Evolutionary conservation across 2,329 filamentous ascomycete genomes (phyloP), one percentile per base, ranked within the genome.

Genomic region (Magnaporthales sp.): DNA sequence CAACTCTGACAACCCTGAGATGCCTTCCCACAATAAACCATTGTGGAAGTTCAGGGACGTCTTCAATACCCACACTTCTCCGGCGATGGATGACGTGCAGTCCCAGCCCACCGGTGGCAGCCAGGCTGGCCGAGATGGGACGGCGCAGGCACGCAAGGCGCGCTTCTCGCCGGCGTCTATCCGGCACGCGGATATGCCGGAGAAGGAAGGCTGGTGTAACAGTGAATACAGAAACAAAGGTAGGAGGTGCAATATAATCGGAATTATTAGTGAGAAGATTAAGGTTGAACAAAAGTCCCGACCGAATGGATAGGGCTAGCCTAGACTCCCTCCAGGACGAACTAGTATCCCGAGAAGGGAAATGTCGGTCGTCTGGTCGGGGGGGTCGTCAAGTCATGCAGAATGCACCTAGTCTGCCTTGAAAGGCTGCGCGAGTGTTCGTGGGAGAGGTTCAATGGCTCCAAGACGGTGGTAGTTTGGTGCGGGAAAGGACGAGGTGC

Each of bases 21-120:
- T 70, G 83, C 83, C 73, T 85, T 85, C 61, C 83, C 83, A 70
- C 83, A 85, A 74, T 84, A 85, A 62, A 85, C 83, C 83, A 85
- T 85, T n/a, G 64, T 65, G 64, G 22, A 26, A 58, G n/a, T 58
- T 58, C 22, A 24, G n/a, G 38, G 54, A 22, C 3, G 3, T 58
- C 24, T 10, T 26, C n/a, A 6, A 26, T 26, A 58, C n/a, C 22
- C 54, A 26, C 54, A 24, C 54, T 26, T 22, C n/a, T n/a, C n/a
- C 54, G 24, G 54, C 8, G 11, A 4, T 3, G n/a, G 24, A 26
- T 58, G 22, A 58, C 22, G 22, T 24, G 54, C 54, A 26, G 54
- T 24, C 54, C 54, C 54, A 58, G 22, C 54, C 54, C 24, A 15
- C 24, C 9, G 31, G 26, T n/a, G 30, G 62, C 15, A 31, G 22